These are phyloP conservation scores for Rhizoctonia solani DNA, from an alignment of 1,284 basidiomycete genomes.

Conservation along the genomic window DNA sequence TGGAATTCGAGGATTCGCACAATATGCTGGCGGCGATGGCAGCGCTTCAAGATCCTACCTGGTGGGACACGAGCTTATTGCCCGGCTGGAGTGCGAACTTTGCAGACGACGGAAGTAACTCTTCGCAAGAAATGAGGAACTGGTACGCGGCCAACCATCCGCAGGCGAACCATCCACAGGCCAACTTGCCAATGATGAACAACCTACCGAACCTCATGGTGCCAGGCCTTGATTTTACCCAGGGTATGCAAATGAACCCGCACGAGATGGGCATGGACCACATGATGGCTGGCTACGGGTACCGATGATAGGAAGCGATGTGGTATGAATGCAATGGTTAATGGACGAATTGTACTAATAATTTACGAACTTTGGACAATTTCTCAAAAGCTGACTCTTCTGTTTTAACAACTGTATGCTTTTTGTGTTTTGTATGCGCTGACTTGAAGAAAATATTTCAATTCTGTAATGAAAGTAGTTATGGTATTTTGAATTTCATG, in stretches of 20 bases:
- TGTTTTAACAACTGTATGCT: no score
- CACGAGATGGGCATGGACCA: conserved; percentile 9
- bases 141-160: neutral
- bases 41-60: conserved; percentile 67
- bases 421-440: no score
- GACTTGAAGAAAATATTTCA: no score
- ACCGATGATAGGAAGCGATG: conserved; percentile 3
- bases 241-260: conserved; percentile 7
- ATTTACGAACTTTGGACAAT: no score
- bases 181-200: neutral
- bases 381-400: no score
- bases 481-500: no score
- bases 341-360: neutral
- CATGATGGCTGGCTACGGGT: conserved; percentile 32
- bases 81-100: conserved; percentile 57
- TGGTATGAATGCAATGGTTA: neutral
- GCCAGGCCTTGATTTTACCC: conserved; percentile 19
- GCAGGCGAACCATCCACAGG: neutral
- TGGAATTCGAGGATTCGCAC: conserved; percentile 40
- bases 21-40: conserved; percentile 73
- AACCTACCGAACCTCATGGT: conserved; percentile 13
- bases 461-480: no score
- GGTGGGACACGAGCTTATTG: conserved; percentile 81
- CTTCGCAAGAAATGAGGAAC: conserved; percentile 12
- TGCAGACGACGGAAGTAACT: conserved; percentile 19